These are phyloP conservation scores for Aspergillus uvarum DNA, from an alignment of 2,329 filamentous ascomycete genomes.

Conservation along the genomic window DNA sequence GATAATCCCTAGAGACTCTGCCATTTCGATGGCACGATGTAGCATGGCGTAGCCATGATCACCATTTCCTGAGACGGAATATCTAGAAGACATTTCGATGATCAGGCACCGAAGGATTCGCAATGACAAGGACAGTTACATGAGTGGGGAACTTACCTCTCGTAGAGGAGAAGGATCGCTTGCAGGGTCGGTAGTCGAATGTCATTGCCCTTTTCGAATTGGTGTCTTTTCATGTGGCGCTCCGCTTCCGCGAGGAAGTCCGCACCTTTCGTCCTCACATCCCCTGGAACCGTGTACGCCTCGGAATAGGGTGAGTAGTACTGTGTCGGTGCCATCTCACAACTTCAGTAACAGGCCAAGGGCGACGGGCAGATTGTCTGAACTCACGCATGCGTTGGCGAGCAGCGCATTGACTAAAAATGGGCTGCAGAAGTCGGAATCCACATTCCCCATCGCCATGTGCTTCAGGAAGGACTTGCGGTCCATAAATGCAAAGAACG, in stretches of 20 bases:
- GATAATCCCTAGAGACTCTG: constrained; percentile 23
- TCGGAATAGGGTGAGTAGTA: constrained; percentile 32
- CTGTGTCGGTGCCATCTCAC: constrained; percentile 3
- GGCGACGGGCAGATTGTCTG: neutral
- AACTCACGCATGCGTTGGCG: constrained; percentile 46
- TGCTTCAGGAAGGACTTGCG: constrained; percentile 68
- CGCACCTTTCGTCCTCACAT: constrained; percentile 26
- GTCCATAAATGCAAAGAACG: constrained; percentile 81
- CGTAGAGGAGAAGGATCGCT: constrained; percentile 27
- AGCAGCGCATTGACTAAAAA: constrained; percentile 84
- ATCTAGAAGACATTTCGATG: constrained; percentile 16
- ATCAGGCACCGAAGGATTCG: neutral
- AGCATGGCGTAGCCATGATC: constrained; percentile 31
- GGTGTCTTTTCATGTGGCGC: constrained; percentile 15
- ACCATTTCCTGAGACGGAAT: constrained; percentile 28
- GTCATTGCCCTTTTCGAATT: constrained; percentile 13
- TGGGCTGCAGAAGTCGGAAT: constrained; percentile 73
- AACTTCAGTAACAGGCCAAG: too few species aligned
- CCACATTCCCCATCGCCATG: constrained; percentile 31
- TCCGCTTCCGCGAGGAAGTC: constrained; percentile 31
- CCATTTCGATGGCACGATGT: constrained; percentile 27
- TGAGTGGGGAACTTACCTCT: constrained; percentile 17
- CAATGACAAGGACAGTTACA: neutral
- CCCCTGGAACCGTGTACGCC: constrained; percentile 26
- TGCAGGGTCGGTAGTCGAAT: constrained; percentile 25